Conservation (phyloP, 306 rosid genomes). For the Cicer cuneatum region DNA sequence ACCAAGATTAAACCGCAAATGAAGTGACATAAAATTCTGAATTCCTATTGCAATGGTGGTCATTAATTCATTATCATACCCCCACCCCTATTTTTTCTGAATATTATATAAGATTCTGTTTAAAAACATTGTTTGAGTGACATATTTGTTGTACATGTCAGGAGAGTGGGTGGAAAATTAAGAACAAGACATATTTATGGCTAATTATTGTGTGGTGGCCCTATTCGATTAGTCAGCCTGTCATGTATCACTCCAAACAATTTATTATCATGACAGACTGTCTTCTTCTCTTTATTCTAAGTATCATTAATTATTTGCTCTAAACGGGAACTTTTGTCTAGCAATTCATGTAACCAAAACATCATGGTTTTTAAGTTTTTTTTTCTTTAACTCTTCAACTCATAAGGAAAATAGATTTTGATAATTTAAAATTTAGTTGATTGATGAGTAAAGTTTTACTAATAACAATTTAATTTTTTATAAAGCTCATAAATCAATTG, state of each 20-base stretch:
- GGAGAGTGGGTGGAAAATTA: conserved; percentile 46
- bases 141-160: conserved; percentile 49
- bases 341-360: no score
- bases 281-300: background rate
- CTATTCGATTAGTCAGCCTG: conserved; percentile 49
- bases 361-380: no score
- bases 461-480: no score
- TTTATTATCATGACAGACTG: conserved; percentile 26
- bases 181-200: background rate
- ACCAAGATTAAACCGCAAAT: background rate
- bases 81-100: background rate
- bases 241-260: conserved; percentile 38
- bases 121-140: conserved; percentile 26
- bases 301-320: conserved; percentile 7
- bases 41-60: conserved; percentile 12
- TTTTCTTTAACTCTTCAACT: no score
- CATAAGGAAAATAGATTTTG: no score
- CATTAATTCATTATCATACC: background rate
- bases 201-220: conserved; percentile 20
- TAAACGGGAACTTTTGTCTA: no score
- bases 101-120: background rate
- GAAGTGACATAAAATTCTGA: conserved; percentile 34
- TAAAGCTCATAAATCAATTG: no score
- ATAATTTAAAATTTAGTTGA: no score
- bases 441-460: no score